Conservation (phyloP, 2,329 filamentous ascomycete species). For the Colletotrichum chlorophyti region DNA sequence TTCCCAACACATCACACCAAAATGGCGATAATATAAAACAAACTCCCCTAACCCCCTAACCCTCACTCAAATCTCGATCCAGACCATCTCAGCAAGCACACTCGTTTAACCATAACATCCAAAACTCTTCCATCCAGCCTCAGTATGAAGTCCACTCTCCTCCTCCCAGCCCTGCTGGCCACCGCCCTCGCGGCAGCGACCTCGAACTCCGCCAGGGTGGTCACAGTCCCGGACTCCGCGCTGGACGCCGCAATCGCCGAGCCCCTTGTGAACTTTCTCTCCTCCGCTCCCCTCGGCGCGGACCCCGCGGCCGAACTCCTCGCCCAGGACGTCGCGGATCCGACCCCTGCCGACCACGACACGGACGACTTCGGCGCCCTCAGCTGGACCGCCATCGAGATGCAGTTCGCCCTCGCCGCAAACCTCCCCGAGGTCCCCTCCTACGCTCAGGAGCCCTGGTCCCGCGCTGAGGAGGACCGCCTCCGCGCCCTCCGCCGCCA, state of each 20-base stretch:
- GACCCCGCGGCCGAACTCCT: background rate
- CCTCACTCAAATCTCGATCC: background rate
- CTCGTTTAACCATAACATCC: background rate
- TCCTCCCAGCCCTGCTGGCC: conserved; percentile 12
- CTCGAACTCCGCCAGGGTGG: background rate
- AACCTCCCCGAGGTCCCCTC: no score
- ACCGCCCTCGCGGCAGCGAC: background rate
- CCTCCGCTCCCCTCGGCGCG: background rate
- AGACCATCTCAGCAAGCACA: background rate
- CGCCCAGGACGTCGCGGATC: no score
- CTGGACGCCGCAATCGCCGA: background rate
- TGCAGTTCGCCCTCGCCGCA: background rate
- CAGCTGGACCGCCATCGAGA: conserved; percentile 2
- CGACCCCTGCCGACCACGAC: background rate
- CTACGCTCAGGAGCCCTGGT: no score
- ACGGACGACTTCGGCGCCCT: background rate
- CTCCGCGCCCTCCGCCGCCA: no score
- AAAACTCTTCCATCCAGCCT: no score
- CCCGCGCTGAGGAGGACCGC: no score
- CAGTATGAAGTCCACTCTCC: conserved; percentile 10
- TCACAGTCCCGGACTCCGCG: background rate
- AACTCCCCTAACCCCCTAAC: no score
- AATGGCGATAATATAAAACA: no score
- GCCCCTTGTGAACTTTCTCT: background rate
- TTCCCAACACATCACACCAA: no score